Percentiles rank a stretch among this genome's conserved stretches.
phyloP scores from a whole-genome alignment of 805 yeast genomes.

The Ogataea pilisensis region DNA sequence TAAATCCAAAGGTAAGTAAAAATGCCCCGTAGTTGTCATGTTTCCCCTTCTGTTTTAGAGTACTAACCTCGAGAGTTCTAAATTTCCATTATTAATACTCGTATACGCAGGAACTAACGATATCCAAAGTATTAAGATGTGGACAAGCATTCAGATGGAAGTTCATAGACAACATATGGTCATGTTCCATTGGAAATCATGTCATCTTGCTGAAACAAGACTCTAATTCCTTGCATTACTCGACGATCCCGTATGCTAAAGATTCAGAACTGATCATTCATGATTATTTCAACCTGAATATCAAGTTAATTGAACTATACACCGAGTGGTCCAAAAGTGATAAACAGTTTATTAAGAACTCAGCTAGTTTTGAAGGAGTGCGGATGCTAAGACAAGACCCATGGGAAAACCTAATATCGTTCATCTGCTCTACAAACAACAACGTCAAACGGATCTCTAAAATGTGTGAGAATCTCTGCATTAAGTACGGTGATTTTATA shows the following conservation, averaged over 20 bases:
- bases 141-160: conserved; percentile 88
- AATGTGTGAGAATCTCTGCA: conserved; percentile 81
- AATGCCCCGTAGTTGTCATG: neutral
- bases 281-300: conserved; percentile 69
- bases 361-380: conserved; percentile 55
- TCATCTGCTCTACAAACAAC: conserved; percentile 94
- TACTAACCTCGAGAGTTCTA: too few relatives aligned
- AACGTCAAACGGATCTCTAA: conserved; percentile 89
- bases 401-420: conserved; percentile 89
- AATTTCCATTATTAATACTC: neutral
- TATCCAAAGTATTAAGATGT: conserved; percentile 67
- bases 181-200: conserved; percentile 55
- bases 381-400: conserved; percentile 91
- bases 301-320: conserved; percentile 52
- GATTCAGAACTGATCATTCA: conserved; percentile 40
- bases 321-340: conserved; percentile 60
- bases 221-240: conserved; percentile 44
- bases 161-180: conserved; percentile 57
- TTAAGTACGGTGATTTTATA: conserved; percentile 62
- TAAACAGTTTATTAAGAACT: conserved; percentile 37
- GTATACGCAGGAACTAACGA: conserved; percentile 57
- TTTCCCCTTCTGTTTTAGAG: too few relatives aligned
- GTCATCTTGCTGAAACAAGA: conserved; percentile 67
- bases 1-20: conserved; percentile 22
- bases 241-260: conserved; percentile 36